Percentiles rank a stretch among this genome's conserved stretches.
These are phyloP conservation scores for Irpex lacteus DNA, from an alignment of 1,284 basidiomycete species.

Conservation along the genomic window DNA sequence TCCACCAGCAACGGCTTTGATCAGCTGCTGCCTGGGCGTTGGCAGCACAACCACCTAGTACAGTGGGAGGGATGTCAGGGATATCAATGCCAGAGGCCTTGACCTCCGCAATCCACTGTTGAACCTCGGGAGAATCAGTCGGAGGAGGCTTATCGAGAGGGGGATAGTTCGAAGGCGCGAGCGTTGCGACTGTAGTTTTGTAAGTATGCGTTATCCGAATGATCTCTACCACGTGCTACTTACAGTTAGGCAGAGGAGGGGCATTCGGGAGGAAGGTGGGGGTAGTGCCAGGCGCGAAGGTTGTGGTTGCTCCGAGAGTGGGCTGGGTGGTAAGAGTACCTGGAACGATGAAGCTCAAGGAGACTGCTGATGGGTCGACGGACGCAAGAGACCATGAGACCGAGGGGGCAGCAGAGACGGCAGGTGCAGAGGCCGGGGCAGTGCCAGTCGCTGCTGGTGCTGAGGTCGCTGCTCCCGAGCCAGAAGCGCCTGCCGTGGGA, in stretches of 20 bases:
- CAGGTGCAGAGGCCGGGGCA: conserved; percentile 7
- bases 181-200: conserved; percentile 33
- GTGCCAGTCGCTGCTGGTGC: conserved; percentile 26
- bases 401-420: conserved; percentile 18
- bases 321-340: conserved; percentile 34
- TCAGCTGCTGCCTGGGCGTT: conserved; percentile 59
- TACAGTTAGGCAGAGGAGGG: conserved; percentile 49
- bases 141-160: conserved; percentile 66
- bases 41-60: conserved; percentile 59
- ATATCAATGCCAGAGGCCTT: conserved; percentile 50
- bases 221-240: conserved; percentile 10
- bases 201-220: background rate
- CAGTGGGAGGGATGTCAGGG: conserved; percentile 48
- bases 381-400: conserved; percentile 41
- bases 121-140: conserved; percentile 64
- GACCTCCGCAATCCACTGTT: conserved; percentile 71
- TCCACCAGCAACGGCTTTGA: conserved; percentile 77
- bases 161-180: conserved; percentile 62
- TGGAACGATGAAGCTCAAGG: conserved; percentile 44
- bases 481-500: conserved; percentile 19
- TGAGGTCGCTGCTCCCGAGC: conserved; percentile 21
- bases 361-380: conserved; percentile 60
- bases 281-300: conserved; percentile 37
- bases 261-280: conserved; percentile 46
- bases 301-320: conserved; percentile 39